phyloP scores from a whole-genome alignment of 2,329 filamentous ascomycete species.

The Fusarium oligoseptatum region DNA sequence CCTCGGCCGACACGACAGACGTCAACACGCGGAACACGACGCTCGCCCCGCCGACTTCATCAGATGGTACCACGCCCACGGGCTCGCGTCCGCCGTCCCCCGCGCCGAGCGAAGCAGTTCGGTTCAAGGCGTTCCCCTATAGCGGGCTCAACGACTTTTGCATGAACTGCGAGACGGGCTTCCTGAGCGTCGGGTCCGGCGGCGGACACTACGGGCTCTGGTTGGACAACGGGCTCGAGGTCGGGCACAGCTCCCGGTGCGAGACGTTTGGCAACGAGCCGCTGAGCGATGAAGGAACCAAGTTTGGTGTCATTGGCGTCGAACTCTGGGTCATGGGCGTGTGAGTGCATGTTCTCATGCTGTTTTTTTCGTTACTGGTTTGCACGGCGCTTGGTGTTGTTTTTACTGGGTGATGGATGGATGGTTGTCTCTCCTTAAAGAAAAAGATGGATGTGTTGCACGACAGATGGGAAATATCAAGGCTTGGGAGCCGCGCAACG shows the following conservation, averaged over 20 bases:
- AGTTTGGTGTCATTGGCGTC: slow-evolving; percentile 91
- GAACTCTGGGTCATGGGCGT: slow-evolving; percentile 92
- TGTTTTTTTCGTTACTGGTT: slow-evolving; percentile 13
- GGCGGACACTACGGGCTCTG: slow-evolving; percentile 94
- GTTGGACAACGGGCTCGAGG: slow-evolving; percentile 88
- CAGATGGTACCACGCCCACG: slow-evolving; percentile 42
- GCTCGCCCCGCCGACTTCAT: slow-evolving; percentile 48
- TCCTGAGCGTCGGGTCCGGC: slow-evolving; percentile 86
- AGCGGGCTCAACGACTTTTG: slow-evolving; percentile 97
- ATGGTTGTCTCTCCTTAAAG: slow-evolving; percentile 18
- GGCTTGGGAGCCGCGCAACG: not conserved
- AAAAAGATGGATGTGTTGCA: slow-evolving; percentile 4
- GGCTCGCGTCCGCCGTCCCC: slow-evolving; percentile 48
- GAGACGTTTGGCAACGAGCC: slow-evolving; percentile 96
- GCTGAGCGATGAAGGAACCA: slow-evolving; percentile 90
- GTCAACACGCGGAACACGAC: slow-evolving; percentile 57
- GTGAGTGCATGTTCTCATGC: slow-evolving; percentile 32
- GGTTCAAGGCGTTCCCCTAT: slow-evolving; percentile 98
- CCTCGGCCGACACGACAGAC: slow-evolving; percentile 65
- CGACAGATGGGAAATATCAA: not conserved
- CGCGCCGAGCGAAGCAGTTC: slow-evolving; percentile 78
- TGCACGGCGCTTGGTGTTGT: slow-evolving; percentile 36
- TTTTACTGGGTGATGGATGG: not conserved
- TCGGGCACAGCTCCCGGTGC: slow-evolving; percentile 85
- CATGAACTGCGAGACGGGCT: slow-evolving; percentile 90